phyloP scores from a whole-genome alignment of 164 flowering plant genomes.

The Santalum album region DNA sequence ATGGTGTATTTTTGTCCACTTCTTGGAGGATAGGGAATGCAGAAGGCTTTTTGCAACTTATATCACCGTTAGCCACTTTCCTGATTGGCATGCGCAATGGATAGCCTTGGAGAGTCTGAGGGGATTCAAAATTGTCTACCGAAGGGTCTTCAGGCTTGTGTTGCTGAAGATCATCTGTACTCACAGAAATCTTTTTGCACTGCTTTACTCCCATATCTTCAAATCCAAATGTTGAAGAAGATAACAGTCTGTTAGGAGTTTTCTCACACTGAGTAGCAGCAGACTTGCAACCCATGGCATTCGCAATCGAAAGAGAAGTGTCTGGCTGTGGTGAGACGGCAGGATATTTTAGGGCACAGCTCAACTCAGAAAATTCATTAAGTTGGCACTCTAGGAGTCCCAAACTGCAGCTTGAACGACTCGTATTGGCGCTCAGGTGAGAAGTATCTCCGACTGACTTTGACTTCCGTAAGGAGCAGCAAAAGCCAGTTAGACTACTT shows the following conservation, averaged over 20 bases:
- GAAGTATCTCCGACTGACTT: constrained; percentile 6
- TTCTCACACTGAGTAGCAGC: too few species aligned
- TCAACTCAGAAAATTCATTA: constrained; percentile 11
- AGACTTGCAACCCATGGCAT: constrained; percentile 14
- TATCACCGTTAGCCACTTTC: constrained; percentile 32
- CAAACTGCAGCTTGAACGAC: constrained; percentile 12
- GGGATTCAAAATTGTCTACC: constrained; percentile 17
- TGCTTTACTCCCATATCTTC: constrained; percentile 15
- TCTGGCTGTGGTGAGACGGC: constrained; percentile 18
- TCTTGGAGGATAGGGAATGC: constrained; percentile 17
- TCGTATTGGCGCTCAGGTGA: constrained; percentile 7
- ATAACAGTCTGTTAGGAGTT: constrained; percentile 8
- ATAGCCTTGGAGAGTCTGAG: constrained; percentile 34
- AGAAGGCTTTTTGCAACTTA: constrained; percentile 14
- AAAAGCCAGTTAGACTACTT: constrained; percentile 6
- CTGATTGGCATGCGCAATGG: constrained; percentile 26
- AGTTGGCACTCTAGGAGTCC: constrained; percentile 14
- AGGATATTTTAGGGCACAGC: constrained; percentile 16
- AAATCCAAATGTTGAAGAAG: constrained; percentile 17
- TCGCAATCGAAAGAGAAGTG: constrained; percentile 13
- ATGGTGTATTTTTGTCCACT: constrained; percentile 12
- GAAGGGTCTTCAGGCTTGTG: constrained; percentile 11
- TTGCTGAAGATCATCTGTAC: constrained; percentile 14
- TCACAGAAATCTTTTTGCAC: constrained; percentile 9
- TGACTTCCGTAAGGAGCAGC: constrained; percentile 10